phyloP scores from a whole-genome alignment of 225 moss, liverwort and hornwort species.

The Antitrichia curtipendula region DNA sequence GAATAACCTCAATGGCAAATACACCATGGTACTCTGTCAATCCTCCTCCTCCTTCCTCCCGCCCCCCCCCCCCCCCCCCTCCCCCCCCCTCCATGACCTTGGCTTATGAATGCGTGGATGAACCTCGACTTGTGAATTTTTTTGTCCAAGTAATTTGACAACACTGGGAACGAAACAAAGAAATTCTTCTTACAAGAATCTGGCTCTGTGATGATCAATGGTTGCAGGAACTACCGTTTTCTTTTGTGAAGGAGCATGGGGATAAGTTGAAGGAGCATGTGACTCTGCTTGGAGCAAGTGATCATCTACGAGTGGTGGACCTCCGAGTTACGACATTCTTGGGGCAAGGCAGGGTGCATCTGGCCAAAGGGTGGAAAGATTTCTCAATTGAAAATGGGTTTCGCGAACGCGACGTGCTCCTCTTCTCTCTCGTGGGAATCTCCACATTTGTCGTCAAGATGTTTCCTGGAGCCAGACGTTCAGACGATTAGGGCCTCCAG shows the following conservation, averaged over 20 bases:
- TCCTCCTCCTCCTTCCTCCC: no score
- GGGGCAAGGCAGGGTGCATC: background rate
- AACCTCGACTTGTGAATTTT: background rate
- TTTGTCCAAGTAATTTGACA: background rate
- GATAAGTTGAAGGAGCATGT: background rate
- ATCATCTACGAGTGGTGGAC: background rate
- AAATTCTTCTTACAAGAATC: background rate
- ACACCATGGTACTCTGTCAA: background rate
- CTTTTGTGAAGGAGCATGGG: conserved; percentile 1
- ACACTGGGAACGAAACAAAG: background rate
- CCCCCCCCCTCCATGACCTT: background rate
- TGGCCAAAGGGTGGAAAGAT: background rate
- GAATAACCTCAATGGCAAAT: background rate
- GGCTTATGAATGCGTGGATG: background rate
- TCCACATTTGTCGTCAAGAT: conserved; percentile 5
- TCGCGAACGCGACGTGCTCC: background rate
- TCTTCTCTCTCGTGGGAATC: background rate
- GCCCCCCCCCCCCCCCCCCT: background rate
- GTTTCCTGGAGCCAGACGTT: background rate
- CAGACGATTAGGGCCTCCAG: background rate
- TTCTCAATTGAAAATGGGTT: background rate
- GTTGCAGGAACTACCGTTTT: conserved; percentile 3
- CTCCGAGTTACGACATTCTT: background rate
- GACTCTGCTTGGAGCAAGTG: background rate
- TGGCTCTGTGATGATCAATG: background rate